These are phyloP conservation scores for Sporisorium graminicola DNA, from an alignment of 1,284 basidiomycete species.

Conservation along the genomic window DNA sequence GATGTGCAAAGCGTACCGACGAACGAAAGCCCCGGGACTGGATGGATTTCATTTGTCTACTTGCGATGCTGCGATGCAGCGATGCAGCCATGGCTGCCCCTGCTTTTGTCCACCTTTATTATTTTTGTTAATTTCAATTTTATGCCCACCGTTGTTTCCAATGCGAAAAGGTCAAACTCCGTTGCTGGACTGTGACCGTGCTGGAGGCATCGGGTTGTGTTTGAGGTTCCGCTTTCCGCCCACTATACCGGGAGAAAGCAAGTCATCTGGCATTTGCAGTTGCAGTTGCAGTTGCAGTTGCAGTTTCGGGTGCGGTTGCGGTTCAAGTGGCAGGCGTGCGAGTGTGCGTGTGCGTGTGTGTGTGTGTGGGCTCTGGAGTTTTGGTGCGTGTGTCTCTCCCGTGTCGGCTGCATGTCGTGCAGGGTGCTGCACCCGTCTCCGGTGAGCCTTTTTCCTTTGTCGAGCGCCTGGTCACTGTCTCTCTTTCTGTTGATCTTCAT, in stretches of 20 bases:
- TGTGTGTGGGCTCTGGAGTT: neutral
- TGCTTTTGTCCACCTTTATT: too few relatives aligned
- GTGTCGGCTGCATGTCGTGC: slow-evolving; percentile 26
- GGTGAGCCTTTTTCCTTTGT: slow-evolving; percentile 6
- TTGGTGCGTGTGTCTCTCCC: slow-evolving; percentile 3
- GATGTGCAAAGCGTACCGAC: too few relatives aligned
- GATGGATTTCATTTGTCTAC: too few relatives aligned
- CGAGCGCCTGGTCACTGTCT: slow-evolving; percentile 3
- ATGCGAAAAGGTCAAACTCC: neutral
- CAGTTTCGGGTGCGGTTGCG: too few relatives aligned
- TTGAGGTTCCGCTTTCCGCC: neutral
- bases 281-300: too few relatives aligned
- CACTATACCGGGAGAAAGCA: neutral
- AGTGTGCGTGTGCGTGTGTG: neutral
- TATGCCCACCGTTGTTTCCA: too few relatives aligned
- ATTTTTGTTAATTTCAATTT: too few relatives aligned
- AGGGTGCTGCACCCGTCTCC: slow-evolving; percentile 33
- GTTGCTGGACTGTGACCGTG: neutral
- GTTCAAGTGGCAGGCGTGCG: too few relatives aligned
- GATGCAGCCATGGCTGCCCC: too few relatives aligned
- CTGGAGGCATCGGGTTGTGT: neutral
- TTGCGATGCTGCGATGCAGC: too few relatives aligned
- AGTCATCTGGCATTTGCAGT: too few relatives aligned
- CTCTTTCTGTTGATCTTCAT: neutral
- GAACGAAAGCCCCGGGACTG: too few relatives aligned